Conservation (phyloP, 2,329 filamentous ascomycete genomes). For the Blastomyces parvus region DNA sequence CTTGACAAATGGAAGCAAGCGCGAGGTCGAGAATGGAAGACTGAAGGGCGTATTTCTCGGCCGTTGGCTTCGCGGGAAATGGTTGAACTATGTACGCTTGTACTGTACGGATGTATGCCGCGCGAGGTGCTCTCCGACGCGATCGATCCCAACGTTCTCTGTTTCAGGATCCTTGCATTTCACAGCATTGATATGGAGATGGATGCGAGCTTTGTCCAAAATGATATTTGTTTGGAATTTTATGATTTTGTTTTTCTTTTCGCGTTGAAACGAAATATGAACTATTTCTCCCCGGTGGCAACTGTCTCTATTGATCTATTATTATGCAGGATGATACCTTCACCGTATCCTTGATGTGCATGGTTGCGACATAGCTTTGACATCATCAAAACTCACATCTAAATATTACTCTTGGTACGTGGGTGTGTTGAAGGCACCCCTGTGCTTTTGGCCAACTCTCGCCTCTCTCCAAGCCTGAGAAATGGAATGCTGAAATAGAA, state of each 20-base stretch:
- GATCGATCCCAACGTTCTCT: too few species aligned
- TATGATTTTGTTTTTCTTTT: background rate
- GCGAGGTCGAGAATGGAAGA: background rate
- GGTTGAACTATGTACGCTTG: too few species aligned
- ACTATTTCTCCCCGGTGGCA: background rate
- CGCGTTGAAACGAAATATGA: background rate
- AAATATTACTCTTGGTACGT: background rate
- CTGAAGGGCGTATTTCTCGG: background rate
- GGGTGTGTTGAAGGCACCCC: background rate
- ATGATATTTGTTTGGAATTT: background rate
- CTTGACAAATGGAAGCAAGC: background rate
- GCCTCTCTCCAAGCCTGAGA: too few species aligned
- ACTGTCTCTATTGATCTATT: background rate
- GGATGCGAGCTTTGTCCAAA: too few species aligned
- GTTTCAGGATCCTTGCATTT: too few species aligned
- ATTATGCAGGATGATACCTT: background rate
- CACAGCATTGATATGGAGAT: too few species aligned
- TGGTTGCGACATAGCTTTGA: background rate
- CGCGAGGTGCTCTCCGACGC: too few species aligned
- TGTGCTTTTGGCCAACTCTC: background rate
- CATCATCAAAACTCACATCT: background rate
- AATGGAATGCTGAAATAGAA: too few species aligned
- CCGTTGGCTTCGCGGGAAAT: too few species aligned
- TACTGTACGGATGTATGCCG: too few species aligned
- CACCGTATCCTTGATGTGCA: background rate